A percentile compares a stretch with the other conserved stretches of the same genome.
Conservation (phyloP, 176 grass and related monocot genomes). For the Chloris gayana region DNA sequence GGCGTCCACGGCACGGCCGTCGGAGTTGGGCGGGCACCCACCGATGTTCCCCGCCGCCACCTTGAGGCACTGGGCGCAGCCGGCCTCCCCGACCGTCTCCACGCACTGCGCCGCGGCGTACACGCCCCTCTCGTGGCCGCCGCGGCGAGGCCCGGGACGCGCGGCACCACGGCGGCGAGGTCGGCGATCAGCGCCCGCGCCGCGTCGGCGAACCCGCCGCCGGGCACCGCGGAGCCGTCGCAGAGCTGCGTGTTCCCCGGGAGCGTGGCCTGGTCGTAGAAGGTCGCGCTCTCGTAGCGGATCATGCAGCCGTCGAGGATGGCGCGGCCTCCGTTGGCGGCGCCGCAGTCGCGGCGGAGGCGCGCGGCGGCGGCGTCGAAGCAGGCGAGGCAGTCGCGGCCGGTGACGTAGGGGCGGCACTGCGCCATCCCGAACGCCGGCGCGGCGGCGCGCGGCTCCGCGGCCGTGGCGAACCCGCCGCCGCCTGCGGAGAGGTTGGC, state of each 20-base stretch:
- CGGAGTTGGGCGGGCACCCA: constrained; percentile 59
- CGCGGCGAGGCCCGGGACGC: constrained; percentile 37
- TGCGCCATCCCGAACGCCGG: constrained; percentile 66
- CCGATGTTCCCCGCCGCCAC: constrained; percentile 59
- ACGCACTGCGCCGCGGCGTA: constrained; percentile 77
- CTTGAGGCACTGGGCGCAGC: constrained; percentile 56
- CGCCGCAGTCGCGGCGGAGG: constrained; percentile 46
- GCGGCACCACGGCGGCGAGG: constrained; percentile 54
- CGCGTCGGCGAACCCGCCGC: constrained; percentile 31
- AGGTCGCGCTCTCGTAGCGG: constrained; percentile 67
- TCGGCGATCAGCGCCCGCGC: constrained; percentile 48
- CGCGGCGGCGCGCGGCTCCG: constrained; percentile 37
- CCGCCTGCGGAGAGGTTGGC: constrained; percentile 44
- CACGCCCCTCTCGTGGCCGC: constrained; percentile 52
- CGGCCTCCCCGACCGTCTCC: constrained; percentile 51
- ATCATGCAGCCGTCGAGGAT: constrained; percentile 81
- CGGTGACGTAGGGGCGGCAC: constrained; percentile 70
- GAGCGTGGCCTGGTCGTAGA: constrained; percentile 69
- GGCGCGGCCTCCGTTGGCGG: constrained; percentile 62
- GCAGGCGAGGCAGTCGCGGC: constrained; percentile 58
- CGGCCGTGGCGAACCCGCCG: constrained; percentile 59
- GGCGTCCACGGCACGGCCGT: constrained; percentile 64
- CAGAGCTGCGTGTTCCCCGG: constrained; percentile 58
- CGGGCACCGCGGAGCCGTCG: constrained; percentile 31
- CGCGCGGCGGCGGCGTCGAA: constrained; percentile 50